These are phyloP conservation scores for Fraxinus dipetala DNA, from an alignment of 305 asterid species.

Conservation along the genomic window DNA sequence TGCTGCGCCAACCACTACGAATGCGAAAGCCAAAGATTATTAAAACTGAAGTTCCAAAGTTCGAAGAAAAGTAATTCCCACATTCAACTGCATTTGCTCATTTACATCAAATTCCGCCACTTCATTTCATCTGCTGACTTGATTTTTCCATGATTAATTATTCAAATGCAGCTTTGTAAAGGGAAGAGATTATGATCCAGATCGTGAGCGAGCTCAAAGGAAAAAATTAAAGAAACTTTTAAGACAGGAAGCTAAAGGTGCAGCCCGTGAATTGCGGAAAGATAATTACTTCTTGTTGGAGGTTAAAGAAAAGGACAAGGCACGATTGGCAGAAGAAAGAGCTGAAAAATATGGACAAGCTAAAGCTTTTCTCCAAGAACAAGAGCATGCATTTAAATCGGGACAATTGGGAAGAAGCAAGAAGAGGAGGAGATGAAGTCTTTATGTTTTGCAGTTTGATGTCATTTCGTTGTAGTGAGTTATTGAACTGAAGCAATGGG, in stretches of 20 bases:
- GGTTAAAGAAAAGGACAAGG: constrained; percentile 63
- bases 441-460: background rate
- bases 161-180: constrained; percentile 64
- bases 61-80: constrained; percentile 63
- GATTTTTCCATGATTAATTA: background rate
- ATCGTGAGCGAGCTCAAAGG: constrained; percentile 75
- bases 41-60: constrained; percentile 64
- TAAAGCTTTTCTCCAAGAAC: constrained; percentile 91
- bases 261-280: constrained; percentile 72
- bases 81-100: background rate
- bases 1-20: constrained; percentile 63
- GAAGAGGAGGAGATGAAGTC: constrained; percentile 44
- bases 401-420: constrained; percentile 80
- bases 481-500: background rate
- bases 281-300: constrained; percentile 71
- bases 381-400: constrained; percentile 84
- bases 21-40: constrained; percentile 69
- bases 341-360: constrained; percentile 63
- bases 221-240: constrained; percentile 62
- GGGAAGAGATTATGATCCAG: constrained; percentile 98
- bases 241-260: constrained; percentile 68
- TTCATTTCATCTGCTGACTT: background rate
- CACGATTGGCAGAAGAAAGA: constrained; percentile 51
- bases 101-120: background rate
- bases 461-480: background rate